Evolutionary conservation across 768 basidiomycete genomes (phyloP), one percentile per base, ranked within the genome.

Genomic region (Calvatia gigantea): DNA sequence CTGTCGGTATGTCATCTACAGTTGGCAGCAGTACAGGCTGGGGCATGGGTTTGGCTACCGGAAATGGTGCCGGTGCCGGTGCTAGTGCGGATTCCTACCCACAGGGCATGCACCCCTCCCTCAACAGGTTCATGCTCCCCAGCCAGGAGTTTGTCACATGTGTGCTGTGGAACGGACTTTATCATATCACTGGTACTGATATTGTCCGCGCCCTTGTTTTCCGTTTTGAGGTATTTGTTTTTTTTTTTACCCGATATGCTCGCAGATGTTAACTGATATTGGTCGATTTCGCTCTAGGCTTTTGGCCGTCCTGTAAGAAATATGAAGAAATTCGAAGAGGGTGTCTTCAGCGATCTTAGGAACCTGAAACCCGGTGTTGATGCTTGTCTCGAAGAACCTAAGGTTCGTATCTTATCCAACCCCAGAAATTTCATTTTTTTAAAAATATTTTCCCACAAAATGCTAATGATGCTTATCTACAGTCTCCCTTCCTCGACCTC

Each of bases 291-390:
- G 6, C 6, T 25, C 42, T 60, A 81, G 74, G 88, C 89, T 37
- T 96, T 96, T 64, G 91, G 91, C 1, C 77, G 95, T 7, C 95
- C 94, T 0, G 92, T 98, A 37, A 77, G 81, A 54, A 92, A 93
- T 64, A 89, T 93, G 81, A 97, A 97, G 72, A 98, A 98, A 70
- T 98, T 96, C 63, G 95, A 98, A 68, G 95, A 98, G 71, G 95
- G 95, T 49, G 87, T 98, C 41, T 98, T 98, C 65, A 88, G 86
- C 49, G 95, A 98, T 70, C 77, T 98, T 58, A 74, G 95, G 21
- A 98, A 98, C 65, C 77, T 98, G 58, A 97, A 97, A 71, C 94
- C 94, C 0, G 95, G 95, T 9, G 80, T 86, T 0, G 95, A 97
- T 68, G 93, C 95, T 25, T 90, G 86, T 63, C 73, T 98, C 21